These are phyloP conservation scores for Cystobasidium sp. DNA, from an alignment of 1,284 basidiomycete species.

Conservation along the genomic window DNA sequence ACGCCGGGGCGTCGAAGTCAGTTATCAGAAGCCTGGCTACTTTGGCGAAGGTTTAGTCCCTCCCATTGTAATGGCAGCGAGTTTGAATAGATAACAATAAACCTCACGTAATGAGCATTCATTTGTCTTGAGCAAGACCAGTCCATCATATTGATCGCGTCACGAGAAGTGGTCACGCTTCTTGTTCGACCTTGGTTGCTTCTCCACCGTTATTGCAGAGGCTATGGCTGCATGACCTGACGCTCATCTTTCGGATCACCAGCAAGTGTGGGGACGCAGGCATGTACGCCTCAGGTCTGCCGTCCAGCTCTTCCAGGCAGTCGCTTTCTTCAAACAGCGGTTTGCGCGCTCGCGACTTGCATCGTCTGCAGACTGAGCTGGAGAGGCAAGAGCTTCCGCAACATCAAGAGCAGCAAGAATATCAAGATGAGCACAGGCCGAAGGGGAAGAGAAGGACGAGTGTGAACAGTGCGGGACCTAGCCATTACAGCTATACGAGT, in stretches of 20 bases:
- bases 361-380: conserved; percentile 17
- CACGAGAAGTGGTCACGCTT: too few relatives aligned
- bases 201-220: background rate
- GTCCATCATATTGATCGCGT: too few relatives aligned
- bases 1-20: too few relatives aligned
- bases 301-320: conserved; percentile 20
- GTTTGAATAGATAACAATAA: too few relatives aligned
- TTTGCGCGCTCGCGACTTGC: conserved; percentile 26
- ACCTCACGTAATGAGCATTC: too few relatives aligned
- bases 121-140: too few relatives aligned
- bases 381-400: conserved; percentile 1
- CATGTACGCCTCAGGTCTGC: conserved; percentile 14
- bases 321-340: conserved; percentile 26
- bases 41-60: too few relatives aligned
- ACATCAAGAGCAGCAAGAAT: conserved; percentile 18
- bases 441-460: conserved; percentile 12
- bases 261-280: too few relatives aligned
- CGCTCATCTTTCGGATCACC: background rate
- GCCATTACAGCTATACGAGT: conserved; percentile 27
- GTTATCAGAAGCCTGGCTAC: too few relatives aligned
- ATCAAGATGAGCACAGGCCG: conserved; percentile 2
- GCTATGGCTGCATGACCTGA: background rate
- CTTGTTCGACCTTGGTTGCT: too few relatives aligned
- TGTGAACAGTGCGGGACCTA: conserved; percentile 17
- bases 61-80: too few relatives aligned